Conservation (phyloP, 768 basidiomycete species). For the Boletus edulis region DNA sequence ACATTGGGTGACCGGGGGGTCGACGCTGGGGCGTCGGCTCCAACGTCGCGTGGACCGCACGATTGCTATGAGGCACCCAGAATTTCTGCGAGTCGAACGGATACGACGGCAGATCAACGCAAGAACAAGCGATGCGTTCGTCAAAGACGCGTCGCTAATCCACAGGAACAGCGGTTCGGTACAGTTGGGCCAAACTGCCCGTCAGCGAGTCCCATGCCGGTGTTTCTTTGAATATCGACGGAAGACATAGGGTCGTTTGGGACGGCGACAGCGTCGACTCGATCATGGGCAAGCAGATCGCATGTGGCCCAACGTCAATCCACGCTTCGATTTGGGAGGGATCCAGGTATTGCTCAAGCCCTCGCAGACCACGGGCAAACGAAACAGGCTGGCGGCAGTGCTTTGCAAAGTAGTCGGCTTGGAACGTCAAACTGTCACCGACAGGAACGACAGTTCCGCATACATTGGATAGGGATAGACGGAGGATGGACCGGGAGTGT, state of each 20-base stretch:
- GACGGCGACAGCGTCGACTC: slow-evolving; percentile 31
- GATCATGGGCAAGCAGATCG: slow-evolving; percentile 56
- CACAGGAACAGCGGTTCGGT: slow-evolving; percentile 38
- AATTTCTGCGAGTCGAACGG: too few relatives aligned
- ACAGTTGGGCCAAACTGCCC: slow-evolving; percentile 47
- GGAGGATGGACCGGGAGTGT: slow-evolving; percentile 44
- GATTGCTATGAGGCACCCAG: too few relatives aligned
- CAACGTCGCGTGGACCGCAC: too few relatives aligned
- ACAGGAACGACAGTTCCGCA: slow-evolving; percentile 50
- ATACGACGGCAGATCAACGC: too few relatives aligned
- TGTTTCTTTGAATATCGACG: slow-evolving; percentile 47
- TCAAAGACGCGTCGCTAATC: slow-evolving; percentile 56
- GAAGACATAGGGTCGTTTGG: too few relatives aligned
- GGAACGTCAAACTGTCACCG: slow-evolving; percentile 49
- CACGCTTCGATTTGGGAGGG: slow-evolving; percentile 41
- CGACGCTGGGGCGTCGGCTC: slow-evolving; percentile 4
- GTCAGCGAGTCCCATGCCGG: slow-evolving; percentile 46
- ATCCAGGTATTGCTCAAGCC: too few relatives aligned
- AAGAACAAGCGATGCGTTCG: slow-evolving; percentile 39
- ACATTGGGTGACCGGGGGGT: slow-evolving; percentile 34
- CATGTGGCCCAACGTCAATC: slow-evolving; percentile 70
- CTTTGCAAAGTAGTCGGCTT: slow-evolving; percentile 50
- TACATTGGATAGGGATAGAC: slow-evolving; percentile 54
- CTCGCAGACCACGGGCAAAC: too few relatives aligned
- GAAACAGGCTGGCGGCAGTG: slow-evolving; percentile 58